These are phyloP conservation scores for Hypoxylon sp. DNA, from an alignment of 2,329 filamentous ascomycete genomes.

Conservation along the genomic window DNA sequence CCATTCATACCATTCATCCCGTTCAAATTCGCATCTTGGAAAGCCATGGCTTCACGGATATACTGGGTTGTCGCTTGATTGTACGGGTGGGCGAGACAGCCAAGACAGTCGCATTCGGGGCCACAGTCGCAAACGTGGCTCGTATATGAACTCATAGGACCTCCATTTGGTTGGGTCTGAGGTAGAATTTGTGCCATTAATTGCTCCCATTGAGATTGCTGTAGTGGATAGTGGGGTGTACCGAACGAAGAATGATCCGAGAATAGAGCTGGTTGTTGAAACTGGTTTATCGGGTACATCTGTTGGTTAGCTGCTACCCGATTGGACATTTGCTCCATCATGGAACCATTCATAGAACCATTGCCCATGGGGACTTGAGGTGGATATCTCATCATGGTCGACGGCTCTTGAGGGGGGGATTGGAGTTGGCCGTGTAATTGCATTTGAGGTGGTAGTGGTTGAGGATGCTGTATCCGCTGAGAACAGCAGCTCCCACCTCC, in stretches of 20 bases:
- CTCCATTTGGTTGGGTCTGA: slow-evolving; percentile 27
- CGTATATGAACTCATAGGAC: slow-evolving; percentile 27
- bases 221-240: slow-evolving; percentile 45
- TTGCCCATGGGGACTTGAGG: slow-evolving; percentile 32
- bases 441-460: slow-evolving; percentile 32
- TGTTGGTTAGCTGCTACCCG: slow-evolving; percentile 29
- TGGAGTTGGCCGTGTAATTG: slow-evolving; percentile 34
- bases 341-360: slow-evolving; percentile 30
- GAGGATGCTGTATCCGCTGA: slow-evolving; percentile 31
- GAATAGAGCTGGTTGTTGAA: slow-evolving; percentile 36
- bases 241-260: slow-evolving; percentile 37
- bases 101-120: slow-evolving; percentile 76
- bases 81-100: slow-evolving; percentile 77
- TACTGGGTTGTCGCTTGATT: slow-evolving; percentile 73
- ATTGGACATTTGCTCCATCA: slow-evolving; percentile 28
- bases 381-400: slow-evolving; percentile 42
- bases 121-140: slow-evolving; percentile 74
- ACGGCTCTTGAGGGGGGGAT: slow-evolving; percentile 28
- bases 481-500: slow-evolving; percentile 43
- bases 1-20: neutral
- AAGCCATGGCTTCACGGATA: slow-evolving; percentile 43
- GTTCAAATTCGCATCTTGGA: slow-evolving; percentile 21
- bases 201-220: slow-evolving; percentile 49
- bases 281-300: slow-evolving; percentile 35
- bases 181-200: slow-evolving; percentile 39